phyloP scores from a whole-genome alignment of 139 green algal species.

The Spirogloea muscicola region DNA sequence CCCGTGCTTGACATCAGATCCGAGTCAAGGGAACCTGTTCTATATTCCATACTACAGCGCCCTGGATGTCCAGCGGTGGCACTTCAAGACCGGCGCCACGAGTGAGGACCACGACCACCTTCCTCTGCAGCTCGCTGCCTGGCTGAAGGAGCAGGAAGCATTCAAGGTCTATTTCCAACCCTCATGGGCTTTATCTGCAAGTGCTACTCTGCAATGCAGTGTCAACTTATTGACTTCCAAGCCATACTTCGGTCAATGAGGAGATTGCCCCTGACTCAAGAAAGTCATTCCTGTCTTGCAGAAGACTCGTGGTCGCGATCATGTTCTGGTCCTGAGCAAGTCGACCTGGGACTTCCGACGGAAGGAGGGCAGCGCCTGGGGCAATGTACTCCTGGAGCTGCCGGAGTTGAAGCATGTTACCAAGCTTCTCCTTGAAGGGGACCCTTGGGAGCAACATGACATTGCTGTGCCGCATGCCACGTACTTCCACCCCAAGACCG shows the following conservation, averaged over 20 bases:
- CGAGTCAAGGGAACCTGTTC: constrained; percentile 19
- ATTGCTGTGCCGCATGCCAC: constrained; percentile 16
- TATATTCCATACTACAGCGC: constrained; percentile 33
- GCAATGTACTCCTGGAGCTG: constrained; percentile 14
- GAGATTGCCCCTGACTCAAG: too few species aligned
- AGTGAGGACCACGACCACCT: constrained; percentile 9
- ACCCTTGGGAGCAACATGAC: constrained; percentile 17
- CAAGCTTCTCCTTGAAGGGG: constrained; percentile 17
- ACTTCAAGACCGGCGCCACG: constrained; percentile 13
- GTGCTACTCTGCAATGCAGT: too few species aligned
- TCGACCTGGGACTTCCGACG: constrained; percentile 29
- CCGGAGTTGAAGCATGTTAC: constrained; percentile 15
- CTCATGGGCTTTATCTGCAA: too few species aligned
- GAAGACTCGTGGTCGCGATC: constrained; percentile 9
- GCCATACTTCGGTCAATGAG: too few species aligned
- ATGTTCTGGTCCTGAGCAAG: constrained; percentile 17
- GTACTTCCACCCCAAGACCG: constrained; percentile 13
- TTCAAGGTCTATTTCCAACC: constrained; percentile 17
- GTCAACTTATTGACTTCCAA: too few species aligned
- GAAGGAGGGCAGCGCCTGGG: constrained; percentile 5
- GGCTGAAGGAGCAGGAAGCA: constrained; percentile 1
- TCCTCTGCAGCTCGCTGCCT: background rate
- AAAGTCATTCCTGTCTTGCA: too few species aligned
- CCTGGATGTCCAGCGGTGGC: constrained; percentile 22
- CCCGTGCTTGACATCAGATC: constrained; percentile 16